Base-by-base conservation (phyloP, 805 yeast species). In the Ogataea ramenticola region DNA sequence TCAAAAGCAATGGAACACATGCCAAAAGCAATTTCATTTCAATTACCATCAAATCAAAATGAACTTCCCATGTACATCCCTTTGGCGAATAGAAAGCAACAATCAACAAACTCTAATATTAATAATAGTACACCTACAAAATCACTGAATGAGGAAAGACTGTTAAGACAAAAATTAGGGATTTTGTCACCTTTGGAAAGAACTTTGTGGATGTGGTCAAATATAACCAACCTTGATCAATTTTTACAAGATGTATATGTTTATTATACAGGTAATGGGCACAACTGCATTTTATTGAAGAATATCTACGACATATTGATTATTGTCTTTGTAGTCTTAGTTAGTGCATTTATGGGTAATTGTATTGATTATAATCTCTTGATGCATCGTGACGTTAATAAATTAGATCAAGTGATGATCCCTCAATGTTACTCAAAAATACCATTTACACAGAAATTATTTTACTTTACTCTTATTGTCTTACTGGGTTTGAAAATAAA, bases 201-300 rank as follows among this genome's bases (percentile, higher is more conserved):
- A 40, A 96, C 98, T 0, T 67, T 86, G 16, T 93, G 97, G 88
- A 74, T 87, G 47, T 93, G 99, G 98, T 96, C 98, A 1, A 93
- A 93, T 56, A 87, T 93, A 21, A 87, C 86, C 52, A 93, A 93
- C 61, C 72, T 93, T 60, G 99, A 93, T 65, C 75, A 79, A 39
- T 93, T 91, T 54, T 68, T 93, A 17, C 79, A 79, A 43, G 95
- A 91, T 52, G 76, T 90, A 11, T 93, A 93, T 62, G 72, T 74
- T 41, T 93, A 89, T 58, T 93, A 86, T 60, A 67, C 83, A 24
- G 95, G 95, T 3, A 86, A 82, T 58, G 99, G 99, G 0, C 73
- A 82, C 46, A 71, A 73, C 40, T 86, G 95, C 58, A 87, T 91
- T n/a, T 60, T 87, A 12, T 60, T 88, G 26, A 70, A 81, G 17